Evolutionary conservation across 2,329 filamentous ascomycete species (phyloP).

Genomic region (Hymenoscyphus fraxineus): DNA sequence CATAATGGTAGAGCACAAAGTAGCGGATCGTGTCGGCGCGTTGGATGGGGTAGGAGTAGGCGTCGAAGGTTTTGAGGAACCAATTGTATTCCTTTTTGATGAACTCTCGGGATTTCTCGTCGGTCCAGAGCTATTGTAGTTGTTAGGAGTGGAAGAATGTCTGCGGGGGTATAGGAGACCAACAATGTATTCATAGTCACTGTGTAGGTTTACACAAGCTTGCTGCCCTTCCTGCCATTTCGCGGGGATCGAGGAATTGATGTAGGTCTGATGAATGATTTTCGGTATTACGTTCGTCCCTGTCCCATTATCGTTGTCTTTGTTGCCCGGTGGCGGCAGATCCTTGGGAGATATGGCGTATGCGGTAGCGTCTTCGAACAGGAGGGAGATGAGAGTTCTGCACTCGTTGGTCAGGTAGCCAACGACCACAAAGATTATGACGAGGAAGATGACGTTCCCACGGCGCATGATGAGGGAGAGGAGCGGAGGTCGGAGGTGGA

Average conservation of each 20-base stretch:
- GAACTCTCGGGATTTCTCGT: conserved; percentile 65
- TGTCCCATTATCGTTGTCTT: conserved; percentile 49
- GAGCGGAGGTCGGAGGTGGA: background rate
- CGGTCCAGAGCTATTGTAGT: conserved; percentile 65
- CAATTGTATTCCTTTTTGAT: conserved; percentile 71
- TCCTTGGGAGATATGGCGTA: conserved; percentile 66
- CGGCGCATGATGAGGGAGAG: conserved; percentile 32
- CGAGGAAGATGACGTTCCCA: conserved; percentile 34
- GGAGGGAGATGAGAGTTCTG: conserved; percentile 66
- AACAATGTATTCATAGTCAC: conserved; percentile 71
- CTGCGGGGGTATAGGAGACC: conserved; percentile 19
- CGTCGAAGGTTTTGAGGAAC: conserved; percentile 72
- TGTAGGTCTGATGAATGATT: conserved; percentile 76
- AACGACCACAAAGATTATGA: conserved; percentile 62
- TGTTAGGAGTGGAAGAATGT: conserved; percentile 2
- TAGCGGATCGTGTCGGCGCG: conserved; percentile 76
- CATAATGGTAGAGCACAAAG: conserved; percentile 72
- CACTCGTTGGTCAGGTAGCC: conserved; percentile 62
- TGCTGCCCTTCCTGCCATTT: conserved; percentile 65
- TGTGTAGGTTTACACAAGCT: conserved; percentile 63
- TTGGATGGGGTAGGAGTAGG: conserved; percentile 72
- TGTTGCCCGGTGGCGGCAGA: conserved; percentile 61
- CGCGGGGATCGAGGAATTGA: conserved; percentile 63
- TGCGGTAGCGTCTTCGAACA: conserved; percentile 62
- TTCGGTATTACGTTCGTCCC: conserved; percentile 64